Base-by-base conservation (phyloP, 805 yeast species). In the Metschnikowia hibisci region DNA sequence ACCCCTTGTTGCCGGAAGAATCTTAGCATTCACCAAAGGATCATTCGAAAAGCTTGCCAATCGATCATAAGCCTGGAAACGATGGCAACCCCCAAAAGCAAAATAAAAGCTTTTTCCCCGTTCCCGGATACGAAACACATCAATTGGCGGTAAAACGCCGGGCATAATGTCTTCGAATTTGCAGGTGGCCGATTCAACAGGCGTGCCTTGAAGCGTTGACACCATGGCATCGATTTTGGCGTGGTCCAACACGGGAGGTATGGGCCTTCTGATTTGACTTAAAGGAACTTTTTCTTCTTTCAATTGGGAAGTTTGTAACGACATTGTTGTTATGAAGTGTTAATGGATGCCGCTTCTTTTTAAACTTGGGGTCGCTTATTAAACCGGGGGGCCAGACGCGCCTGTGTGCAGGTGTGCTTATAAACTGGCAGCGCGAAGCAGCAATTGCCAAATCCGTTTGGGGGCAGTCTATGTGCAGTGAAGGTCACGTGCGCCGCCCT, bases 51-150 rank as follows among this genome's bases (percentile, higher is more conserved):
- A 41, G 3, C 62, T 57, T 25, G 72, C 74, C 20, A 62, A 44
- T 31, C 73, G 64, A 44, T 87, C 93, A 57, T 88, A 88, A 0
- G 95, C 95, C 60, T 87, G 95, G 52, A 87, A 83, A 48, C 96
- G 64, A 58, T 87, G 96, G 58, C 96, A 87, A 0, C 96, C 96
- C 6, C 96, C 96, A 63, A 87, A 87, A 1, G 90, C 95, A 62
- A 85, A 87, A 56, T 82, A 87, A 59, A 74, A 74, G 29, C 63
- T 71, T 38, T 76, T 64, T 1, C 87, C 91, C 6, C 74, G 60
- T 32, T 83, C 84, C 33, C 82, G 69, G 2, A 87, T 85, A 29
- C 74, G 72, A 48, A 87, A 63, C 0, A 87, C 88, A 61, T 87
- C 96, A 12, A 88, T 74, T 1, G 96, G 91, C 2, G 96, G 96